Conservation (phyloP, 2,329 filamentous ascomycete species). For the Hirsutella minnesotensis region DNA sequence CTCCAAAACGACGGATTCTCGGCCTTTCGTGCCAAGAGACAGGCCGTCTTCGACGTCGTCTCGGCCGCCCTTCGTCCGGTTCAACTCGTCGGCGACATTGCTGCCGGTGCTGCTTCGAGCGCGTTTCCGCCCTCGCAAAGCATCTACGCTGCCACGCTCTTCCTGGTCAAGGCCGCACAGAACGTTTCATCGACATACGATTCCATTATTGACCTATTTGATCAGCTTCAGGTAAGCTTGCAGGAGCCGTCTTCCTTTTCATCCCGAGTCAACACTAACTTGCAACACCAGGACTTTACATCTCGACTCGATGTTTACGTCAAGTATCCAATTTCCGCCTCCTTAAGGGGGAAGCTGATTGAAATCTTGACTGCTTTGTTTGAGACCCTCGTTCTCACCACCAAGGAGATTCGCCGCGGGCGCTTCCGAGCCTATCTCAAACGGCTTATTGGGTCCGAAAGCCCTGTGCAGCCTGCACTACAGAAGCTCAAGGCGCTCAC, state of each 20-base stretch:
- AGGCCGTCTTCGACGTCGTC: slow-evolving; percentile 21
- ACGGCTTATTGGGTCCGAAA: slow-evolving; percentile 25
- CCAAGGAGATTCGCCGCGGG: slow-evolving; percentile 27
- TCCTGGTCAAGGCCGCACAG: slow-evolving; percentile 30
- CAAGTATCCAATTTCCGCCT: slow-evolving; percentile 22
- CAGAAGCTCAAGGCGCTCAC: slow-evolving; percentile 28
- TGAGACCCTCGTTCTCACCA: slow-evolving; percentile 30
- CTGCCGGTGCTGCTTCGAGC: slow-evolving; percentile 22
- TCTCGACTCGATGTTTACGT: slow-evolving; percentile 28
- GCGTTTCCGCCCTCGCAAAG: slow-evolving; percentile 27
- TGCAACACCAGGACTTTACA: slow-evolving; percentile 25
- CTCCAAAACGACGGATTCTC: slow-evolving; percentile 22
- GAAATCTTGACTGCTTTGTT: slow-evolving; percentile 30
- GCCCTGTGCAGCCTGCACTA: slow-evolving; percentile 25
- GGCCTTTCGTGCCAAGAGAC: slow-evolving; percentile 23
- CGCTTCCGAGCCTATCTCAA: slow-evolving; percentile 29
- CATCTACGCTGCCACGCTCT: slow-evolving; percentile 30
- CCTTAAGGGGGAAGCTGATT: slow-evolving; percentile 26
- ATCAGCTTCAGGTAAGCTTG: slow-evolving; percentile 21
- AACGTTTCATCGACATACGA: slow-evolving; percentile 33
- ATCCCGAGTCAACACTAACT: slow-evolving; percentile 2
- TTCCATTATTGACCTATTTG: slow-evolving; percentile 31
- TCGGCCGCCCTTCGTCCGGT: slow-evolving; percentile 21
- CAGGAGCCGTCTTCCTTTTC: not conserved
- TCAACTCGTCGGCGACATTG: slow-evolving; percentile 25